Conservation (phyloP, 371 early-diverging fungal genomes). For the Choanephora cucurbitarum region DNA sequence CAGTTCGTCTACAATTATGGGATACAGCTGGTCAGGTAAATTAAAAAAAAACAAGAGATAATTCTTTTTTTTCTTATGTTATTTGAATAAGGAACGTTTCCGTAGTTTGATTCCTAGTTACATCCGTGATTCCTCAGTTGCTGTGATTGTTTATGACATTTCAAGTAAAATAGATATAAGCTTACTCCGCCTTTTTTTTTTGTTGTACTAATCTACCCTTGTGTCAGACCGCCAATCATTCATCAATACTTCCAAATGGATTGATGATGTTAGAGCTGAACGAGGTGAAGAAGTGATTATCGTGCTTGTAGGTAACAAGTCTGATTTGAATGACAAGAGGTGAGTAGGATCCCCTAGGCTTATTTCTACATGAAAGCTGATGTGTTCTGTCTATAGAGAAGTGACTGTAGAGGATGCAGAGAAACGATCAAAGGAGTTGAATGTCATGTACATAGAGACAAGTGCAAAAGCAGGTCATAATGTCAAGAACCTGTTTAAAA, state of each 20-base stretch:
- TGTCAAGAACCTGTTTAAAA: constrained; percentile 91
- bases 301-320: constrained; percentile 98
- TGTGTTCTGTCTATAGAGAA: no score
- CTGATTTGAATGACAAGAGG: constrained; percentile 91
- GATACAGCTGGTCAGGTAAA: constrained; percentile 98
- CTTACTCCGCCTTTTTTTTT: background rate
- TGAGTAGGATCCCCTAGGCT: no score
- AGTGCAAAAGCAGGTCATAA: constrained; percentile 97
- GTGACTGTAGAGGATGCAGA: constrained; percentile 95
- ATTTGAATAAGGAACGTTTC: constrained; percentile 84
- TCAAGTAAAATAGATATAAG: constrained; percentile 20
- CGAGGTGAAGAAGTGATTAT: constrained; percentile 96
- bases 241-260: constrained; percentile 95
- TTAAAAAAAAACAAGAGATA: background rate
- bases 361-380: no score
- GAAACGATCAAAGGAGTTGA: constrained; percentile 88
- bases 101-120: constrained; percentile 97
- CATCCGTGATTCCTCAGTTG: constrained; percentile 98
- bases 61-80: background rate
- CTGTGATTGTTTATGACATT: constrained; percentile 96
- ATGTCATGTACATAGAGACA: constrained; percentile 95
- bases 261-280: constrained; percentile 95
- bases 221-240: constrained; percentile 85
- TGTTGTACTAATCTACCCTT: constrained; percentile 2
- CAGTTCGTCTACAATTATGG: constrained; percentile 99